These are phyloP conservation scores for Dryas drummondii DNA, from an alignment of 306 rosid species.

Conservation along the genomic window DNA sequence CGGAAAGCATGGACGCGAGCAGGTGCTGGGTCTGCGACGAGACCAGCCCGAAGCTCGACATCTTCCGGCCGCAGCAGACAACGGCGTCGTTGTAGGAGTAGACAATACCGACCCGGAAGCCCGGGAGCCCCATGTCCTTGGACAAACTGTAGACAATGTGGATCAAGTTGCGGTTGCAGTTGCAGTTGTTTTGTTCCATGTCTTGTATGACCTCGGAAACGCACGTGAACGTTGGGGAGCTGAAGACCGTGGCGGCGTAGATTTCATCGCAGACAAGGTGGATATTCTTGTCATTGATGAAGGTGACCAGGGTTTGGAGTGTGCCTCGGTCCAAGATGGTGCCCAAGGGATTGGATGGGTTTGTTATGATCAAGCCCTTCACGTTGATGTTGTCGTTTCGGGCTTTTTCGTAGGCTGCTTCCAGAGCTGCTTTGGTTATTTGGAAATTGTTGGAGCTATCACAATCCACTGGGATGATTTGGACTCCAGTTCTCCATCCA, in stretches of 20 bases:
- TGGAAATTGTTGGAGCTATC: conserved; percentile 72
- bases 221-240: conserved; percentile 46
- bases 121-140: conserved; percentile 92
- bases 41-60: conserved; percentile 93
- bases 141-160: conserved; percentile 79
- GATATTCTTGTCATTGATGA: conserved; percentile 58
- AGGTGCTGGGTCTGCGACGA: conserved; percentile 77
- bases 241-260: conserved; percentile 78
- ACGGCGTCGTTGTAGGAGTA: conserved; percentile 77
- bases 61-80: conserved; percentile 58
- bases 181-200: conserved; percentile 15
- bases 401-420: conserved; percentile 63
- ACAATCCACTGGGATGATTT: conserved; percentile 63
- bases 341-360: conserved; percentile 92
- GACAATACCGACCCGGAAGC: conserved; percentile 80
- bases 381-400: conserved; percentile 51
- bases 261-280: conserved; percentile 89
- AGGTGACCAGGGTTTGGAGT: conserved; percentile 56
- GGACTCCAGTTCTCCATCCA: conserved; percentile 73
- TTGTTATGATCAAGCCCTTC: conserved; percentile 74
- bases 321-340: conserved; percentile 59
- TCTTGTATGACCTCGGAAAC: conserved; percentile 61
- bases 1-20: conserved; percentile 64
- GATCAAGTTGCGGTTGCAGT: conserved; percentile 52
- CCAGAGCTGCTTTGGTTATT: conserved; percentile 63